These are phyloP conservation scores for Globisporangium paddicum DNA, from an alignment of 352 stramenopile genomes.

Conservation along the genomic window DNA sequence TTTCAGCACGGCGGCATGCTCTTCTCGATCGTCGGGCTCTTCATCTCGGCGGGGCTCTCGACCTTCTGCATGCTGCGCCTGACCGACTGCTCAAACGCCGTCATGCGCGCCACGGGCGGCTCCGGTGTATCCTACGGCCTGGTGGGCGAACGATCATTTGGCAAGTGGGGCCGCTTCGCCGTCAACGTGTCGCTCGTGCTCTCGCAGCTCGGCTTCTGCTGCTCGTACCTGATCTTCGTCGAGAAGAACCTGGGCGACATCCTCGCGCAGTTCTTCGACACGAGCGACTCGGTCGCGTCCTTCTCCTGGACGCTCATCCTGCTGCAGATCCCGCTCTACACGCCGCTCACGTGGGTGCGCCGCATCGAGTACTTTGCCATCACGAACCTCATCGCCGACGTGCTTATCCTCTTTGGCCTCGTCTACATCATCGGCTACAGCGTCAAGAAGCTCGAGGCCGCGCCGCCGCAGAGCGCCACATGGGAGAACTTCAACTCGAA, in stretches of 20 bases:
- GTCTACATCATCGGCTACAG: constrained; percentile 58
- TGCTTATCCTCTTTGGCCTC: constrained; percentile 54
- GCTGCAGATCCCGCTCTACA: constrained; percentile 65
- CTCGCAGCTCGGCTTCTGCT: constrained; percentile 67
- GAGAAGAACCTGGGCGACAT: constrained; percentile 65
- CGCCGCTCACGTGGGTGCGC: constrained; percentile 61
- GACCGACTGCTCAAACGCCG: constrained; percentile 41
- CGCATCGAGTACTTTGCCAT: constrained; percentile 74
- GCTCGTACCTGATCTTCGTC: constrained; percentile 74
- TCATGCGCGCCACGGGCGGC: constrained; percentile 20
- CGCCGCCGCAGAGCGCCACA: constrained; percentile 21
- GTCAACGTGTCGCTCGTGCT: constrained; percentile 71
- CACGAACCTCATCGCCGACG: constrained; percentile 58
- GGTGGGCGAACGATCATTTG: constrained; percentile 52
- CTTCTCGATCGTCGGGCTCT: constrained; percentile 51
- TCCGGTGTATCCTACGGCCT: constrained; percentile 52
- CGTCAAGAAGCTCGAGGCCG: constrained; percentile 33
- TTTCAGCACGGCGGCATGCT: constrained; percentile 68
- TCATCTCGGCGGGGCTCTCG: constrained; percentile 37
- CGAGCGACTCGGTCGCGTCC: constrained; percentile 34
- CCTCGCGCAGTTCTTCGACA: constrained; percentile 43
- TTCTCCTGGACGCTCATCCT: constrained; percentile 53
- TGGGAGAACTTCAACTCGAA: constrained; percentile 66
- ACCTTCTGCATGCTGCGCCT: constrained; percentile 63
- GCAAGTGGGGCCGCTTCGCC: constrained; percentile 35